Evolutionary conservation across 305 asterid species (phyloP), one percentile per base, ranked within the genome.

Genomic region (Fraxinus ornus): DNA sequence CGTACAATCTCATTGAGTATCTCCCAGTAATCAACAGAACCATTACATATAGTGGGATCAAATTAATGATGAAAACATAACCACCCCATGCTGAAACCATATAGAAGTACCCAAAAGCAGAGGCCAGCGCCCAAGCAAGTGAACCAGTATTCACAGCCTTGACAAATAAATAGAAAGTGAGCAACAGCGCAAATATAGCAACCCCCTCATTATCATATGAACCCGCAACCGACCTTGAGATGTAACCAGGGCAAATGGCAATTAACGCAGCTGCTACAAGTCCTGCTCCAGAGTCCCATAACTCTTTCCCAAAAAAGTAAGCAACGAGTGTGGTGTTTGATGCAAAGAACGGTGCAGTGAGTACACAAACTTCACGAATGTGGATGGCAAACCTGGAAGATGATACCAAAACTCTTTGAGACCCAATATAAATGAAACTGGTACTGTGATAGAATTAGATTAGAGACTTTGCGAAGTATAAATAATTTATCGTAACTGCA

Each of bases 61-160:
- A 85, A 88, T 96, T 96, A 85, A 96, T 96, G 84, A 96, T 96
- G 91, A 96, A 96, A 84, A 96, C 94, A 87, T 96, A 96, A 80
- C 99, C 99, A 86, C 99, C 99, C 98, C 99, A 96, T 5, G 99
- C 98, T 82, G 99, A 96, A 89, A 96, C 99, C 99, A 96, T 96
- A 78, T 96, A 96, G 83, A 96, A 96, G 84, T 96, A 96, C 82
- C 97, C 99, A 86, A 94, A 92, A 66, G 99, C 99, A 21, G 99
- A 96, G 82, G 91, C 99, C 86, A 96, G 82, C 75, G 95, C 90
- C 99, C 99, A 96, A 79, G 98, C 93, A 87, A 96, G 99, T 82
- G 97, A 96, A 17, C 99, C 99, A 24, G 98, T 91, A 84, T 96
- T 94, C 82, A 96, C 98, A 39, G 99, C 99, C 92, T 96, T 96